phyloP scores from a whole-genome alignment of 345 rosid species.

The Zanthoxylum bungeanum region DNA sequence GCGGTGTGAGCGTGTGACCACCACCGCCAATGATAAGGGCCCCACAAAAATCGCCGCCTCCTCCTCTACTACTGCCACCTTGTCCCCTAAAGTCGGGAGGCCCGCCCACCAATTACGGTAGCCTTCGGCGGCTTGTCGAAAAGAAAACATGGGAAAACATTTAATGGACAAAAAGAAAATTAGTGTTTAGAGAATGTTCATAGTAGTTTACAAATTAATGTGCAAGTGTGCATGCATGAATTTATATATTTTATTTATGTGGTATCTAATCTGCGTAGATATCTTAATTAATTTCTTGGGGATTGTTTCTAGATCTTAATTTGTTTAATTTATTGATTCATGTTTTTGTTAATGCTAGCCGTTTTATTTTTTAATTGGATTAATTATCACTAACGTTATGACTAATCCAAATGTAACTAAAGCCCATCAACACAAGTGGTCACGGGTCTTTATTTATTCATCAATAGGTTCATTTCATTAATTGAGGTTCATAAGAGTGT shows the following conservation, averaged over 20 bases:
- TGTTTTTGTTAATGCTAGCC: background rate
- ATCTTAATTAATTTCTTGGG: background rate
- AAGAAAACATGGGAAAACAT: background rate
- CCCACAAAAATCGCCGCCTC: conserved; percentile 20
- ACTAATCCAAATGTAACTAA: no score
- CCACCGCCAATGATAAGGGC: conserved; percentile 31
- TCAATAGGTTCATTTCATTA: no score
- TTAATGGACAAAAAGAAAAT: background rate
- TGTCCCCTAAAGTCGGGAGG: conserved; percentile 35
- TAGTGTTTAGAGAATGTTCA: conserved; percentile 19
- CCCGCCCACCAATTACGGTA: conserved; percentile 38
- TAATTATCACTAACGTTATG: background rate
- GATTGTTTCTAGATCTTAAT: background rate
- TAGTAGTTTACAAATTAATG: conserved; percentile 13
- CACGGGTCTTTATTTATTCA: no score
- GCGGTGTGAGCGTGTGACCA: conserved; percentile 78
- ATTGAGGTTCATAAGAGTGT: no score
- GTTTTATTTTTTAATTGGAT: no score
- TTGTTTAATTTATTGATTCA: background rate
- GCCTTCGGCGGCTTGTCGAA: conserved; percentile 44
- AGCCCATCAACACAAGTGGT: no score
- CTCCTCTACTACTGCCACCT: conserved; percentile 15
- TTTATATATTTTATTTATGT: background rate
- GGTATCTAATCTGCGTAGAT: background rate
- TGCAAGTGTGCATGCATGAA: background rate